Conservation (phyloP, 2,329 filamentous ascomycete species). For the Talaromyces albobiverticillius region DNA sequence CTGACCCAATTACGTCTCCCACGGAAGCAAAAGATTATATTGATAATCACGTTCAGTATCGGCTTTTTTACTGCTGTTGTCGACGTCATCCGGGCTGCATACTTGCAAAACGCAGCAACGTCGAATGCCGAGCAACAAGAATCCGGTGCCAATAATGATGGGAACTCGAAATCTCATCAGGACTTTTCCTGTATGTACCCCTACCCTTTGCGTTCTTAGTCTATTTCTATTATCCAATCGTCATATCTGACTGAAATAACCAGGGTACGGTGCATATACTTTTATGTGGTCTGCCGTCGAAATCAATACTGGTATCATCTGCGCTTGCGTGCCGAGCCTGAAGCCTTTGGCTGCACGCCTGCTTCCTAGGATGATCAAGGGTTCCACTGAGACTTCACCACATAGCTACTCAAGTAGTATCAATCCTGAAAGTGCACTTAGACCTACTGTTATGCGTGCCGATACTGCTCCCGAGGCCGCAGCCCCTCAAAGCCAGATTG, state of each 20-base stretch:
- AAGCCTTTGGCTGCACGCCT: conserved; percentile 76
- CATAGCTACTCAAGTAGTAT: conserved; percentile 15
- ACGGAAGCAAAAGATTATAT: conserved; percentile 78
- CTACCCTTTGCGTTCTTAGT: neutral
- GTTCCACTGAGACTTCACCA: conserved; percentile 32
- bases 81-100: conserved; percentile 86
- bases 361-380: conserved; percentile 55
- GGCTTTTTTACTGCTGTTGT: conserved; percentile 85
- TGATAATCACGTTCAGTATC: conserved; percentile 81
- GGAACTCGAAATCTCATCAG: conserved; percentile 21
- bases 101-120: conserved; percentile 70
- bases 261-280: conserved; percentile 75
- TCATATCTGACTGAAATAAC: conserved; percentile 36
- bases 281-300: conserved; percentile 95
- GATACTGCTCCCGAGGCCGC: conserved; percentile 1
- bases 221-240: conserved; percentile 29
- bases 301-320: conserved; percentile 85
- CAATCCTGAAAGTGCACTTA: neutral
- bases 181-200: conserved; percentile 53
- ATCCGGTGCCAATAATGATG: neutral
- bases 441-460: neutral
- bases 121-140: conserved; percentile 29
- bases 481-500: neutral
- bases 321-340: conserved; percentile 85
- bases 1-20: conserved; percentile 83